These are phyloP conservation scores for Sphaerulina vaccinii DNA, from an alignment of 2,329 filamentous ascomycete species.

Conservation along the genomic window DNA sequence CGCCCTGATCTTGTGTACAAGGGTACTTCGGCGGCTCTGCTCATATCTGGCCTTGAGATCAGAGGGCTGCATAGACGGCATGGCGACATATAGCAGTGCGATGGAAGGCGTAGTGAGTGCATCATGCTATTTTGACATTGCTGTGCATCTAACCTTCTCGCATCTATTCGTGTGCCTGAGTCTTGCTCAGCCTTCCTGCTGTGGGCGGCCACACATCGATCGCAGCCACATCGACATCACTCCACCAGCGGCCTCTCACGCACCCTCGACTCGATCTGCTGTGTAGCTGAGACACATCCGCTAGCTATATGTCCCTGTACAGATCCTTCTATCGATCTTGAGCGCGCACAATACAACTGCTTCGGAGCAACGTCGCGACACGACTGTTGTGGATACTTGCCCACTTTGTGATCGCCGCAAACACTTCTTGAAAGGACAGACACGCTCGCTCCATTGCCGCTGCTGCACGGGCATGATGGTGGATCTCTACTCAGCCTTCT, in stretches of 20 bases:
- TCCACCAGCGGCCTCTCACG: neutral
- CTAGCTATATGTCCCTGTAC: too few species aligned
- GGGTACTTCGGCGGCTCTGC: slow-evolving; percentile 12
- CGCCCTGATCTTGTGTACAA: neutral
- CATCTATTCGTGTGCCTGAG: slow-evolving; percentile 1
- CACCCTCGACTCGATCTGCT: too few species aligned
- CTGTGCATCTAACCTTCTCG: neutral
- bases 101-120: slow-evolving; percentile 3
- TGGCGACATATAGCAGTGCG: neutral
- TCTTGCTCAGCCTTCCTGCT: neutral
- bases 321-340: too few species aligned
- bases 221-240: neutral
- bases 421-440: too few species aligned
- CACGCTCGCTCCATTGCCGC: too few species aligned
- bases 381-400: too few species aligned
- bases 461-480: too few species aligned
- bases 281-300: too few species aligned
- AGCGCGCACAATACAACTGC: too few species aligned
- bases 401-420: too few species aligned
- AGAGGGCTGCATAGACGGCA: neutral
- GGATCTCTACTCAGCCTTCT: too few species aligned
- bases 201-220: neutral
- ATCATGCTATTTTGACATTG: neutral
- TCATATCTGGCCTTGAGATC: neutral
- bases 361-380: too few species aligned